A percentile compares a stretch with the other conserved stretches of the same genome.
These are phyloP conservation scores for Leucocoprinus leucothites DNA, from an alignment of 768 basidiomycete genomes.

Conservation along the genomic window DNA sequence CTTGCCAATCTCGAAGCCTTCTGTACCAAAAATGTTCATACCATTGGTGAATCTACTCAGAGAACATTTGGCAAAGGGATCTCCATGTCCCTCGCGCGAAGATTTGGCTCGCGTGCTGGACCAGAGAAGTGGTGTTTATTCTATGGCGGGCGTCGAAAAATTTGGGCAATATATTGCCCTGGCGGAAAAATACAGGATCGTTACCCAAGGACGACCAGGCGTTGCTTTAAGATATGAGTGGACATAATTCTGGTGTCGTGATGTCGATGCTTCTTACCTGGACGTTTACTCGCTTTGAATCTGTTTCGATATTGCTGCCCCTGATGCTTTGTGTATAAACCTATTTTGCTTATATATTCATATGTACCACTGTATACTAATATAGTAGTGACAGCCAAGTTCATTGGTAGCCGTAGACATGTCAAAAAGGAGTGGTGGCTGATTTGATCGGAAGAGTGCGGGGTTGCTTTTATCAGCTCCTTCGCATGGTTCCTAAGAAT, in stretches of 20 bases:
- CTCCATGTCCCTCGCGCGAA: slow-evolving; percentile 32
- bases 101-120: slow-evolving; percentile 30
- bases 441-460: too few species aligned
- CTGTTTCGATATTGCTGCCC: not conserved
- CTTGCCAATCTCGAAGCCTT: not conserved
- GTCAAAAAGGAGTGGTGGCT: too few species aligned
- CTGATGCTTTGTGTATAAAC: too few species aligned
- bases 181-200: slow-evolving; percentile 35
- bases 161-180: slow-evolving; percentile 38
- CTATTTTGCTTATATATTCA: too few species aligned
- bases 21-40: slow-evolving; percentile 2
- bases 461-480: too few species aligned
- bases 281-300: not conserved
- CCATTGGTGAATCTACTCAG: slow-evolving; percentile 12
- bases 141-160: slow-evolving; percentile 34
- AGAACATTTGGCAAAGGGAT: slow-evolving; percentile 23
- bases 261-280: not conserved
- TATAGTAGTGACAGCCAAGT: too few species aligned
- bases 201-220: slow-evolving; percentile 37
- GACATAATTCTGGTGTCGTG: slow-evolving; percentile 7
- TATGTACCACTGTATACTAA: too few species aligned
- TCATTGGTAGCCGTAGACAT: too few species aligned
- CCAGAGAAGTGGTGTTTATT: slow-evolving; percentile 28
- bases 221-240: slow-evolving; percentile 31
- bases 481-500: too few species aligned